Evolutionary conservation across 768 basidiomycete species (phyloP).

Genomic region (Lactarius quietus): DNA sequence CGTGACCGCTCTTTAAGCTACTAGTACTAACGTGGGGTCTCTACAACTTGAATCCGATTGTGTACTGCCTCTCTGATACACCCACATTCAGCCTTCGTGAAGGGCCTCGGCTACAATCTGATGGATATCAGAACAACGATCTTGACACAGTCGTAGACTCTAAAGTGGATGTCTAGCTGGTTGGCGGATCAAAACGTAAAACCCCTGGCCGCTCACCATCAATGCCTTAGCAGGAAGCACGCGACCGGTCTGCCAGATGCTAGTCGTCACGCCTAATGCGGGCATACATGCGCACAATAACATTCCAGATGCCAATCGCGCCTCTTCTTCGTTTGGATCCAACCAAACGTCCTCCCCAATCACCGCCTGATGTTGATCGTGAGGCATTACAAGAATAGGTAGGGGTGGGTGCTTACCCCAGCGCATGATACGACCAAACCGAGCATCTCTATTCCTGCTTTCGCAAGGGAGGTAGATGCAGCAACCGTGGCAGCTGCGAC

Average conservation of each 20-base stretch:
- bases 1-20: not conserved
- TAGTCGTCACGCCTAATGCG: constrained; percentile 78
- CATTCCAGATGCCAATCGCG: constrained; percentile 52
- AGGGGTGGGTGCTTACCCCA: constrained; percentile 47
- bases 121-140: constrained; percentile 72
- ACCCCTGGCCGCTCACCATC: constrained; percentile 43
- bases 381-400: constrained; percentile 20
- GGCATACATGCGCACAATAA: constrained; percentile 85
- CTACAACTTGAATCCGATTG: not conserved
- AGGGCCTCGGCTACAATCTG: constrained; percentile 70
- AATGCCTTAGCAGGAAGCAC: constrained; percentile 52
- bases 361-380: constrained; percentile 43
- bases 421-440: constrained; percentile 85
- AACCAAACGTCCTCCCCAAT: constrained; percentile 61
- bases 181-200: not conserved
- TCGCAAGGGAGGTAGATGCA: constrained; percentile 84
- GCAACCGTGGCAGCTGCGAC: constrained; percentile 85
- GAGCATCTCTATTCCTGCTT: constrained; percentile 89
- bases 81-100: constrained; percentile 36
- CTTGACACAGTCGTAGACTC: constrained; percentile 70
- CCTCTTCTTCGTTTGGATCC: constrained; percentile 78
- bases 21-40: not conserved
- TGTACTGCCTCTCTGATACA: not conserved
- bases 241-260: constrained; percentile 80
- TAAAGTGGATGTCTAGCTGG: constrained; percentile 29